Base-by-base conservation (phyloP, 345 rosid genomes). In the Acer yangbiense region DNA sequence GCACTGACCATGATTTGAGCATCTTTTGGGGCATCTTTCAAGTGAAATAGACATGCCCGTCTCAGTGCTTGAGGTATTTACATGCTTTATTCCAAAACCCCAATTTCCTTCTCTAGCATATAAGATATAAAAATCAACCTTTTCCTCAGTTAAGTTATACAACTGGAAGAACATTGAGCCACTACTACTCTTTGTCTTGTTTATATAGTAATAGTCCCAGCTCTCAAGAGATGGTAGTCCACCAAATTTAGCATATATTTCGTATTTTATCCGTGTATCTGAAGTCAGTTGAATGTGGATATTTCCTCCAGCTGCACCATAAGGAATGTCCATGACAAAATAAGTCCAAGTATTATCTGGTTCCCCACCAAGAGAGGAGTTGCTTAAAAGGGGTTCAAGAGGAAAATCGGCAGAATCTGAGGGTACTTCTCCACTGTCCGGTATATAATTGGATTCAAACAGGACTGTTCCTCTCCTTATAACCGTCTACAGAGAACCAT, bases 51-150 rank as follows among this genome's bases (percentile, higher is more conserved):
- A 92, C 88, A 95, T 89, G 58, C 82, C 72, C 67, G 94, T 88
- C 80, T 86, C 64, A 72, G 74, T 78, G 75, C 1, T 75, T 32
- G 78, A 74, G 64, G 79, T 74, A 85, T 71, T 78, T 81, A 83
- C 83, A 76, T 84, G 81, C 86, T 97, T 91, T 79, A 94, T 70
- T 68, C 97, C 99, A 65, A 94, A 67, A 65, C 82, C 80, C 99
- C 99, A 96, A 48, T 87, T 94, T 76, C 99, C 99, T 85, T 96
- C 99, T 74, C 89, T 90, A 73, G 83, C 90, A 77, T 96, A 91
- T 80, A 94, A 79, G 79, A 96, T 83, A 78, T 96, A 96, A 83
- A 96, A 91, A 80, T 96, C 98, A 75, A 90, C 83, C 82, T 88
- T 91, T n/a, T 84, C 89, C 80, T 87, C 89, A 77, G 87, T 91